phyloP scores from a whole-genome alignment of 2,329 filamentous ascomycete genomes.

The Diplodia mutila region DNA sequence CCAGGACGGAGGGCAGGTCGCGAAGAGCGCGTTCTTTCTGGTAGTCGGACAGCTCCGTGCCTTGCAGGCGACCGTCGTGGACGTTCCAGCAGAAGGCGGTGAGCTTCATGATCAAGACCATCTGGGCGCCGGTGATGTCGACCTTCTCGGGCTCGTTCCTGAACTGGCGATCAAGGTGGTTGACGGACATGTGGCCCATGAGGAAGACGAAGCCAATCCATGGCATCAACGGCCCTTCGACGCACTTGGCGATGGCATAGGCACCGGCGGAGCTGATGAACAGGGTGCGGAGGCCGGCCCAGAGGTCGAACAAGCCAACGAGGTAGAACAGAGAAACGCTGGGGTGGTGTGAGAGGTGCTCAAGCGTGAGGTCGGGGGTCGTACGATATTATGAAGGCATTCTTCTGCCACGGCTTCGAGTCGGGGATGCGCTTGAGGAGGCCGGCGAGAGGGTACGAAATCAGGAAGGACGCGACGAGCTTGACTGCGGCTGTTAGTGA shows the following conservation, averaged over 20 bases:
- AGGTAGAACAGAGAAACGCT: conserved; percentile 88
- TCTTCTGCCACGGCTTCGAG: conserved; percentile 79
- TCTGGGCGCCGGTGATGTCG: conserved; percentile 94
- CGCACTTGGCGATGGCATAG: conserved; percentile 80
- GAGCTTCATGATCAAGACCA: conserved; percentile 98
- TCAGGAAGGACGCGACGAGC: conserved; percentile 83
- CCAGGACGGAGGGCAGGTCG: conserved; percentile 73
- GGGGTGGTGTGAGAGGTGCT: conserved; percentile 26
- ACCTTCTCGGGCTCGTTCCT: conserved; percentile 67
- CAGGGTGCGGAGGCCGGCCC: conserved; percentile 80
- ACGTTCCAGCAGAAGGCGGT: conserved; percentile 98
- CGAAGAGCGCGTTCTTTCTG: conserved; percentile 82
- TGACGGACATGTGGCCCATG: conserved; percentile 94
- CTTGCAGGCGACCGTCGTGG: conserved; percentile 82
- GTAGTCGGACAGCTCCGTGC: conserved; percentile 78
- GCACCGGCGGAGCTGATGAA: conserved; percentile 76
- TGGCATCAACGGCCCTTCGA: conserved; percentile 93
- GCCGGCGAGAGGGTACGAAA: conserved; percentile 90
- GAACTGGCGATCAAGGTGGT: conserved; percentile 81
- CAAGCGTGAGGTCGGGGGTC: conserved; percentile 30
- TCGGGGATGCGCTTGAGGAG: conserved; percentile 91
- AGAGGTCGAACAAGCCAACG: conserved; percentile 89
- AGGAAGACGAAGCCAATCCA: conserved; percentile 93
- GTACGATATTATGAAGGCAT: conserved; percentile 80
- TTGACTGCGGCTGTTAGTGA: conserved; percentile 70